Conservation (phyloP, 441 rosid species). For the Euphorbia celastroides region DNA sequence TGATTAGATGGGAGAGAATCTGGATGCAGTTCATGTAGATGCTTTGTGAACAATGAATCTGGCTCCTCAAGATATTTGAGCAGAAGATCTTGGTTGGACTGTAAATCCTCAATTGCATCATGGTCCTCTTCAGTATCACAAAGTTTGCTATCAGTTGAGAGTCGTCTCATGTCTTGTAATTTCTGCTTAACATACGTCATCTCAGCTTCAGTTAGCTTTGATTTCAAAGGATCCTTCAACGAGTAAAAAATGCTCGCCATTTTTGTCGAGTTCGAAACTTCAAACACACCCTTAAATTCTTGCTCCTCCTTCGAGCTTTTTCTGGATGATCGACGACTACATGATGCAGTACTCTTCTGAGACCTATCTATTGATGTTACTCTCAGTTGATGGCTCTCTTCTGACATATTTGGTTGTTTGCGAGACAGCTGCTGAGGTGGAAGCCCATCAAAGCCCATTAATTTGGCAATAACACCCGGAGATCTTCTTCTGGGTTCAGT, state of each 20-base stretch:
- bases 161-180: slow-evolving; percentile 63
- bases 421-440: slow-evolving; percentile 49
- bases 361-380: slow-evolving; percentile 27
- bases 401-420: slow-evolving; percentile 34
- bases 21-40: slow-evolving; percentile 62
- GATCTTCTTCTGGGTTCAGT: slow-evolving; percentile 59
- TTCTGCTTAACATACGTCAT: slow-evolving; percentile 61
- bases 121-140: slow-evolving; percentile 65
- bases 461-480: slow-evolving; percentile 75
- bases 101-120: slow-evolving; percentile 75
- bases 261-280: slow-evolving; percentile 63
- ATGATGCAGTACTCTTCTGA: slow-evolving; percentile 36
- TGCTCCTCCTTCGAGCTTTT: slow-evolving; percentile 69
- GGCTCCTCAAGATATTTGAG: slow-evolving; percentile 81
- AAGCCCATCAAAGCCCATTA: slow-evolving; percentile 92
- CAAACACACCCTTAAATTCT: slow-evolving; percentile 90
- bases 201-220: slow-evolving; percentile 52
- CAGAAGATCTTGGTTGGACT: slow-evolving; percentile 69
- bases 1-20: slow-evolving; percentile 36
- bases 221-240: slow-evolving; percentile 27
- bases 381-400: slow-evolving; percentile 29
- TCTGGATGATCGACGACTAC: slow-evolving; percentile 42
- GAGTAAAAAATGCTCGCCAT: slow-evolving; percentile 31
- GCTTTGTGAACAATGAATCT: slow-evolving; percentile 75
- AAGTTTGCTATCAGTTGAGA: slow-evolving; percentile 64